Base-by-base conservation (phyloP, 139 green algal genomes). In the Pleodorina starrii region DNA sequence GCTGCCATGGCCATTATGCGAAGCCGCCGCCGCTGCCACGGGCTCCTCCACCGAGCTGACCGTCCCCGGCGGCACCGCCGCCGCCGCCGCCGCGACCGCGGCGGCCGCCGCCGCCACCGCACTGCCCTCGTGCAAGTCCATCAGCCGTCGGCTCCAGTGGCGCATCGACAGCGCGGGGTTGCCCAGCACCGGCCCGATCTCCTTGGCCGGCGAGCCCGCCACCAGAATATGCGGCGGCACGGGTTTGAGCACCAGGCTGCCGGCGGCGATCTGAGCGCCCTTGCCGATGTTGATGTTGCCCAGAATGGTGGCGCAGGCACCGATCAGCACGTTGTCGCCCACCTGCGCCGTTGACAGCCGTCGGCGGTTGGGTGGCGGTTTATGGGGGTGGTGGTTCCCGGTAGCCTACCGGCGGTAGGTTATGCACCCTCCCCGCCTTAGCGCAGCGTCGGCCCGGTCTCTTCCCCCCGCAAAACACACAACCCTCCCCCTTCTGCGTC, bases 201-300 rank as follows among this genome's bases (percentile, higher is more conserved):
- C 89, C 81, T 97, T 97, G 3, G 97, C 97, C 1, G 97, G 97
- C 0, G 93, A 97, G 0, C 97, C 97, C 5, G 97, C 97, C 32
- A 99, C 97, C 94, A 98, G 96, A 0, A 93, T 97, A 77, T 93
- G 92, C 2, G 93, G 92, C 27, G 92, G 90, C 59, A 99, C 97
- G 35, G 95, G 92, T 82, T 98, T 98, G 16, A 99, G 94, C 75
- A 99, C 97, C 77, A 99, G 87, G 1, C 92, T 96, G 35, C 97
- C 96, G 11, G 96, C 96, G 23, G 95, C 96, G 50, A 98, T 95
- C 91, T 97, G 96, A 17, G 96, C 95, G 27, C 98, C 97, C 68
- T 96, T 92, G 21, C 97, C 98, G 16, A 99, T 91, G 1, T 19
- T 43, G 90, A 99, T 99, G 94, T 99, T 99, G 69, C 98, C 96